Evolutionary conservation across 192 early-diverging fungal species (phyloP).

Genomic region (Podila verticillata): DNA sequence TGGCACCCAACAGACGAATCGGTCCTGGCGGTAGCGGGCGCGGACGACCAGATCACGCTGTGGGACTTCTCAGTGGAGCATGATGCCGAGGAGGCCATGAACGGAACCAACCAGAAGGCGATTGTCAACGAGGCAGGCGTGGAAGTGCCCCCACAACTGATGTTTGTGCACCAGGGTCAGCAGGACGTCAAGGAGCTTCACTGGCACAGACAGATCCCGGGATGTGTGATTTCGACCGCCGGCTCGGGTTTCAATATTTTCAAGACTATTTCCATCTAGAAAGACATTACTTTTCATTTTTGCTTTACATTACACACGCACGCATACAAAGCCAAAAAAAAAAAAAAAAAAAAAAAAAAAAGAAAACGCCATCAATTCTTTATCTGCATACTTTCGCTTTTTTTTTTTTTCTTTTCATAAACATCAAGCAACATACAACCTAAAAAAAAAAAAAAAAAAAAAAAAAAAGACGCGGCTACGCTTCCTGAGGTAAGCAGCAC

Average conservation of each 20-base stretch:
- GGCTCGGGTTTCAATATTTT: slow-evolving; percentile 94
- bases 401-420: too few relatives aligned
- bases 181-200: slow-evolving; percentile 94
- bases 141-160: slow-evolving; percentile 92
- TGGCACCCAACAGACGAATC: slow-evolving; percentile 96
- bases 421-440: too few relatives aligned
- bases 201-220: slow-evolving; percentile 96
- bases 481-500: too few relatives aligned
- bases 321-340: too few relatives aligned
- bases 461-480: too few relatives aligned
- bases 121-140: slow-evolving; percentile 69
- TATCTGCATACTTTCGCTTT: too few relatives aligned
- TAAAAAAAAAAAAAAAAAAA: too few relatives aligned
- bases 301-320: too few relatives aligned
- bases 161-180: slow-evolving; percentile 97
- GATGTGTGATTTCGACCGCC: slow-evolving; percentile 88
- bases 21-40: slow-evolving; percentile 89
- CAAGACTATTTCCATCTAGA: slow-evolving; percentile 92
- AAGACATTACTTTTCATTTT: too few relatives aligned
- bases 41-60: slow-evolving; percentile 95
- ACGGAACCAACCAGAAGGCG: slow-evolving; percentile 54
- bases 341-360: too few relatives aligned
- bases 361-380: too few relatives aligned
- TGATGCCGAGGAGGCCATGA: slow-evolving; percentile 89
- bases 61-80: slow-evolving; percentile 99